These are phyloP conservation scores for Cyclocybe cylindracea DNA, from an alignment of 768 basidiomycete species.

Conservation along the genomic window DNA sequence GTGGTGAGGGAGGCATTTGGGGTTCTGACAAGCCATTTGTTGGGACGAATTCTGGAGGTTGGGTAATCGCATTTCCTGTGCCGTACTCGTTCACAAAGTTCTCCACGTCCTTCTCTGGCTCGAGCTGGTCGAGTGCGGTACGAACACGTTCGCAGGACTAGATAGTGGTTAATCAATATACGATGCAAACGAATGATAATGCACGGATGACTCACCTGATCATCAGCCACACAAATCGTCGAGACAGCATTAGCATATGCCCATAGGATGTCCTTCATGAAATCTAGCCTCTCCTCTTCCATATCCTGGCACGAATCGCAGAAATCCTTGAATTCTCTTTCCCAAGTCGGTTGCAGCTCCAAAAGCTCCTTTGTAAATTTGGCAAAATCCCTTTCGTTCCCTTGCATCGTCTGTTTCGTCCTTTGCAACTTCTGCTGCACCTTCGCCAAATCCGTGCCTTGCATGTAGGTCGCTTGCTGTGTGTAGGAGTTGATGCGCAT, in stretches of 20 bases:
- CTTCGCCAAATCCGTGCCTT: slow-evolving; percentile 89
- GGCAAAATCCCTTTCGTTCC: slow-evolving; percentile 88
- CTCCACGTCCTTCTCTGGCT: slow-evolving; percentile 81
- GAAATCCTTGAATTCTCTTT: slow-evolving; percentile 90
- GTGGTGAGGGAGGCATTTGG: slow-evolving; percentile 22
- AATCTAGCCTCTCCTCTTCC: slow-evolving; percentile 92
- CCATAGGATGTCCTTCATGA: slow-evolving; percentile 95
- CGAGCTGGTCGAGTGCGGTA: slow-evolving; percentile 82
- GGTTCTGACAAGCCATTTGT: slow-evolving; percentile 43
- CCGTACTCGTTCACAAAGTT: slow-evolving; percentile 87
- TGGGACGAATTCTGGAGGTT: slow-evolving; percentile 75
- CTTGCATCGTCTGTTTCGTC: slow-evolving; percentile 82
- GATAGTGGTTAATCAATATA: slow-evolving; percentile 4
- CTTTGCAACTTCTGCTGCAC: slow-evolving; percentile 81
- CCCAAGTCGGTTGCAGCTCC: slow-evolving; percentile 82
- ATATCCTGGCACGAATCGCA: slow-evolving; percentile 97
- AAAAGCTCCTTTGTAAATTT: slow-evolving; percentile 76
- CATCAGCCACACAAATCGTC: slow-evolving; percentile 92
- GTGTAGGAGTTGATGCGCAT: slow-evolving; percentile 88
- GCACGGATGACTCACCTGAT: slow-evolving; percentile 58
- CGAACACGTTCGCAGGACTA: slow-evolving; percentile 92
- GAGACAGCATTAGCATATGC: slow-evolving; percentile 93
- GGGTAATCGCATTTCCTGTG: slow-evolving; percentile 81
- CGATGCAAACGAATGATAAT: background rate
- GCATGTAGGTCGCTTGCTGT: slow-evolving; percentile 79